Conservation (phyloP, 257 asterid genomes). For the Cruciata laevipes region DNA sequence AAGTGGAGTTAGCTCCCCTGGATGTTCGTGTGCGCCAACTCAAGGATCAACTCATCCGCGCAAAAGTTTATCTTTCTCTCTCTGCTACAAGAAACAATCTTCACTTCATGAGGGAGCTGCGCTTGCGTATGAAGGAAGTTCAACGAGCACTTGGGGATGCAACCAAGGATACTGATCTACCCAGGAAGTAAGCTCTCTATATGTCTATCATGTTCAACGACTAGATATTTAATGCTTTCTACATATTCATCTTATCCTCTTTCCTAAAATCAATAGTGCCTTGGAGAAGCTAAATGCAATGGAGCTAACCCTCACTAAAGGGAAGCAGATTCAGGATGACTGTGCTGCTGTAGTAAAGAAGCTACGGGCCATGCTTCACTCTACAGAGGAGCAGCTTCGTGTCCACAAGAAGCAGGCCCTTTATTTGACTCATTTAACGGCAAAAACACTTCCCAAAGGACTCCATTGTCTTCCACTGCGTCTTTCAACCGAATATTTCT, state of each 20-base stretch:
- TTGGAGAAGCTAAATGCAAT: constrained; percentile 59
- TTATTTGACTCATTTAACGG: constrained; percentile 54
- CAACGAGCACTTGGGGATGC: constrained; percentile 68
- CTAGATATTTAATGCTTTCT: no score
- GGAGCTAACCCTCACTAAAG: constrained; percentile 74
- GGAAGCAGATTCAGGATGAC: constrained; percentile 76
- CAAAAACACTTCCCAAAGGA: constrained; percentile 64
- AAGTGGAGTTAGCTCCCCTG: constrained; percentile 25
- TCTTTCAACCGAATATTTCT: constrained; percentile 53
- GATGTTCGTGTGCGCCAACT: constrained; percentile 67
- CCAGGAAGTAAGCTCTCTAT: constrained; percentile 47
- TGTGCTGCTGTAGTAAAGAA: constrained; percentile 51
- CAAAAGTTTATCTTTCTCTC: constrained; percentile 71
- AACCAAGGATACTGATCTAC: constrained; percentile 74
- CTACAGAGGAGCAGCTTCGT: constrained; percentile 58
- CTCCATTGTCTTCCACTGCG: constrained; percentile 71
- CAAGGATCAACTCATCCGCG: constrained; percentile 72
- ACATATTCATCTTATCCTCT: not conserved
- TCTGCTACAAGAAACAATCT: constrained; percentile 64
- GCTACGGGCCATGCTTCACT: constrained; percentile 61
- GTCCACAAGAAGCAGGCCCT: constrained; percentile 53
- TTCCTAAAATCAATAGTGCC: constrained; percentile 37
- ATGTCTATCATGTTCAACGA: no score
- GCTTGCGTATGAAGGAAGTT: constrained; percentile 81
- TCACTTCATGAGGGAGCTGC: constrained; percentile 74